phyloP scores from a whole-genome alignment of 2,329 filamentous ascomycete genomes.

The Capronia epimyces region DNA sequence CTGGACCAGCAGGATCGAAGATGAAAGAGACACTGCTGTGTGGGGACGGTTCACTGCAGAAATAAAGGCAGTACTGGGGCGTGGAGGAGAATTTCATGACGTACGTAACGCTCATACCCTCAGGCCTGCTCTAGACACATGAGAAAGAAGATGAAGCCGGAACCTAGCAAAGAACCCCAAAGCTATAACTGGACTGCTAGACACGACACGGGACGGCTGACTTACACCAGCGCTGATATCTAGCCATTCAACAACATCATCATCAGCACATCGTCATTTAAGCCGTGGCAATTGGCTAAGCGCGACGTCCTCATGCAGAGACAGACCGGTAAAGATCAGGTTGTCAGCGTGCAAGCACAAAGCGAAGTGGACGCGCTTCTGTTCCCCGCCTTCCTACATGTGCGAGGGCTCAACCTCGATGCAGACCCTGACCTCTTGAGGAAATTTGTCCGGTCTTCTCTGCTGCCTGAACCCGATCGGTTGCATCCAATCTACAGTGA shows the following conservation, averaged over 20 bases:
- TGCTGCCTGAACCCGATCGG: constrained; percentile 45
- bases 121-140: background rate
- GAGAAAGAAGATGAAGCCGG: background rate
- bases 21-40: constrained; percentile 56
- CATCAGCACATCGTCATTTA: constrained; percentile 69
- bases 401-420: constrained; percentile 56
- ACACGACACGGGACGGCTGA: constrained; percentile 13
- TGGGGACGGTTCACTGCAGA: constrained; percentile 54
- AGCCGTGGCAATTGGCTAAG: constrained; percentile 6
- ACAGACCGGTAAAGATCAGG: background rate
- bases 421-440: constrained; percentile 33
- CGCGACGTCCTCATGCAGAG: too few species aligned
- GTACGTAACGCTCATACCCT: constrained; percentile 39
- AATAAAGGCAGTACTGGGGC: constrained; percentile 61
- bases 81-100: constrained; percentile 62
- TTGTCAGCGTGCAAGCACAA: constrained; percentile 13
- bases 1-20: constrained; percentile 79
- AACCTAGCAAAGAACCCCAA: background rate
- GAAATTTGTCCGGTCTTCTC: constrained; percentile 42
- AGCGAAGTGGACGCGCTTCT: constrained; percentile 61
- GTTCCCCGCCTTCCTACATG: constrained; percentile 76
- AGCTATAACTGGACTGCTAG: too few species aligned
- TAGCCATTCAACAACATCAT: constrained; percentile 81
- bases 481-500: constrained; percentile 57
- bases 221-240: constrained; percentile 20